Conservation (phyloP, 2,329 filamentous ascomycete species). For the Cytospora chrysosperma region DNA sequence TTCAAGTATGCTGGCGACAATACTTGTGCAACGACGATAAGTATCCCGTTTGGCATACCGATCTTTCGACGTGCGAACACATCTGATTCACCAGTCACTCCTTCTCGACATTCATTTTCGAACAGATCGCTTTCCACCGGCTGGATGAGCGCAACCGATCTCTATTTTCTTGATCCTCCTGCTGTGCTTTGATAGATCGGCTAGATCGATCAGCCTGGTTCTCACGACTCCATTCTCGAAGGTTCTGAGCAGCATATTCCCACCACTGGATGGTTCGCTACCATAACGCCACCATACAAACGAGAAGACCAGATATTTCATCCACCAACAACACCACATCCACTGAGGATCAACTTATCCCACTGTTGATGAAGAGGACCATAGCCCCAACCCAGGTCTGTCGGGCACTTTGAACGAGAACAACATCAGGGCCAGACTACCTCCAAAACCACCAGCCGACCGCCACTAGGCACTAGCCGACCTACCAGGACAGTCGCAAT, state of each 20-base stretch:
- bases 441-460: not conserved
- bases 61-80: not conserved
- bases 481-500: not conserved
- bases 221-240: no score
- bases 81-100: conserved; percentile 1
- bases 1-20: conserved; percentile 1
- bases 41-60: not conserved
- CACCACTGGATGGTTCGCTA: not conserved
- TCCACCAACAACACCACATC: not conserved
- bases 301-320: not conserved
- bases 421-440: not conserved
- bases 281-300: not conserved
- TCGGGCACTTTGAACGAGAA: not conserved
- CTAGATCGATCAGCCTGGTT: not conserved
- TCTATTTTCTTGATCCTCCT: not conserved
- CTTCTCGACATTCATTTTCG: not conserved
- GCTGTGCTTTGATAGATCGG: not conserved
- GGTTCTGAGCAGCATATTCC: not conserved
- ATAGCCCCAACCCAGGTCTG: not conserved
- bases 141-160: not conserved
- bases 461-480: not conserved
- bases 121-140: not conserved
- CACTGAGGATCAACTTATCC: not conserved
- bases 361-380: not conserved
- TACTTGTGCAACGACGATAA: not conserved